Percentiles rank a stretch among this genome's conserved stretches.
phyloP scores from a whole-genome alignment of 2,329 filamentous ascomycete species.

The Pestalotiopsis sp. region DNA sequence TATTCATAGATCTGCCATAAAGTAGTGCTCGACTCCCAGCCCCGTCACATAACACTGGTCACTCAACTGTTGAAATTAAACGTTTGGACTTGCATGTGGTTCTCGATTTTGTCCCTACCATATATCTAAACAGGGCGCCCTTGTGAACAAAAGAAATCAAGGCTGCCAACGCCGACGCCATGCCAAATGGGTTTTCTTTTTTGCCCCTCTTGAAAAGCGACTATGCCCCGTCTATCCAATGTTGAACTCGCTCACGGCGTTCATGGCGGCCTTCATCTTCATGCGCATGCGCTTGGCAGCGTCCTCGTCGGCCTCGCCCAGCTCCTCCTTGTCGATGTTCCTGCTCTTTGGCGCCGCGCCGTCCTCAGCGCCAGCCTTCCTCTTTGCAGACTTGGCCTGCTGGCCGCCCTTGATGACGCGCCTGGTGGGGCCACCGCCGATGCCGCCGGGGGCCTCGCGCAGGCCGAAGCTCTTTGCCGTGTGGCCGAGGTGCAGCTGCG shows the following conservation, averaged over 20 bases:
- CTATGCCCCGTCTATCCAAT: conserved; percentile 47
- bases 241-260: conserved; percentile 66
- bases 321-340: conserved; percentile 34
- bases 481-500: conserved; percentile 86
- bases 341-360: conserved; percentile 13
- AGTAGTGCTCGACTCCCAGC: not conserved
- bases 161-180: not conserved
- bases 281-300: conserved; percentile 65
- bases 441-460: conserved; percentile 83
- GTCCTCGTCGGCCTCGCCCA: conserved; percentile 52
- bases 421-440: conserved; percentile 60
- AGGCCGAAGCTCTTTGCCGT: conserved; percentile 91
- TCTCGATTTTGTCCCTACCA: not conserved
- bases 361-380: conserved; percentile 23
- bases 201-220: conserved; percentile 11
- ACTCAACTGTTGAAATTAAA: not conserved
- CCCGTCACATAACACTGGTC: not conserved
- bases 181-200: not conserved
- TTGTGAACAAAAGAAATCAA: not conserved
- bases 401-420: conserved; percentile 38
- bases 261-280: conserved; percentile 58
- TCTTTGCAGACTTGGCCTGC: conserved; percentile 32
- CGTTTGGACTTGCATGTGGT: not conserved
- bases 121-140: not conserved
- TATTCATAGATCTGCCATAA: conserved; percentile 13